phyloP scores from a whole-genome alignment of 2,329 filamentous ascomycete genomes.

The Monosporascus sp. region DNA sequence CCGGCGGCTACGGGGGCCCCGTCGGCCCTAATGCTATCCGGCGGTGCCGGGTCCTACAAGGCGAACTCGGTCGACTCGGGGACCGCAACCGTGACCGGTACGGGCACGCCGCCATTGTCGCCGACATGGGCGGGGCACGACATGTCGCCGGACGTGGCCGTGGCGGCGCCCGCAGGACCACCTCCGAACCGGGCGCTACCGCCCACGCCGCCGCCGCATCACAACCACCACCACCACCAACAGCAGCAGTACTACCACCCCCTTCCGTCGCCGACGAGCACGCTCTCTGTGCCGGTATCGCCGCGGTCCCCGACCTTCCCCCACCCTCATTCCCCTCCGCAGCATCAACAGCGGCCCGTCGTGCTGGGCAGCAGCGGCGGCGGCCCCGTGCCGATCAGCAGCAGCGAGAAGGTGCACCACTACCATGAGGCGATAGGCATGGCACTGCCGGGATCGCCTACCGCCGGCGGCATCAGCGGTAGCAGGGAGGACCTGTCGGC shows the following conservation, averaged over 20 bases:
- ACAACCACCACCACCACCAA: neutral
- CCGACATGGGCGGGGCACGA: constrained; percentile 30
- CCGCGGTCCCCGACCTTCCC: neutral
- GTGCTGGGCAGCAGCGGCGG: too few relatives aligned
- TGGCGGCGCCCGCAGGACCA: constrained; percentile 32
- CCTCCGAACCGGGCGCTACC: constrained; percentile 42
- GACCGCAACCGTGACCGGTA: constrained; percentile 8
- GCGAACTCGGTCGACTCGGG: constrained; percentile 13
- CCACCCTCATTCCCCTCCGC: neutral
- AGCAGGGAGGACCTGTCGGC: constrained; percentile 16
- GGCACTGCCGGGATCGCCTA: too few relatives aligned
- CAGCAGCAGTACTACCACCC: neutral
- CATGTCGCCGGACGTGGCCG: constrained; percentile 31
- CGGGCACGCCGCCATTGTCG: constrained; percentile 20
- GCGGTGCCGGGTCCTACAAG: constrained; percentile 19
- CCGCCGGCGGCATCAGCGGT: constrained; percentile 7
- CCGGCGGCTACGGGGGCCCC: neutral
- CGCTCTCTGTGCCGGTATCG: neutral
- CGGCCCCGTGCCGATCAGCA: too few relatives aligned
- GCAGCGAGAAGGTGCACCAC: too few relatives aligned
- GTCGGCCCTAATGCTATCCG: neutral
- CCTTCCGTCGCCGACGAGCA: neutral
- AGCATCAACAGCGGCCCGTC: neutral
- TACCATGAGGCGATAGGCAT: too few relatives aligned
- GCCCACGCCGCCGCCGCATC: constrained; percentile 12